Evolutionary conservation across 2,329 filamentous ascomycete species (phyloP).

Genomic region (Camillea tinctor): DNA sequence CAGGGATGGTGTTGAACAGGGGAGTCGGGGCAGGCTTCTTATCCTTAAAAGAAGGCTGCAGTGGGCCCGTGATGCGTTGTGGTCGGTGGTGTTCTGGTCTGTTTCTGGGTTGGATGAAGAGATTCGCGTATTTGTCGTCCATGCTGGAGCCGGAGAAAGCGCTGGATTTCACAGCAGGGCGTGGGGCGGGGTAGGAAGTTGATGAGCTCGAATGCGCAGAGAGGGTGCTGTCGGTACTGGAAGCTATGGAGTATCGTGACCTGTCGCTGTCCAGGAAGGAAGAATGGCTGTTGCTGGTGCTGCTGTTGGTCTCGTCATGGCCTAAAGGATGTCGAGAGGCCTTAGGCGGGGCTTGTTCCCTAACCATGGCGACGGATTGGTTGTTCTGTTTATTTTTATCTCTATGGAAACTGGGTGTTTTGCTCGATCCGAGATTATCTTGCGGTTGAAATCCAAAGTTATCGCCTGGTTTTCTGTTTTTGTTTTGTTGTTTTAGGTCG

Average conservation of each 20-base stretch:
- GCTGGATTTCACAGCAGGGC: constrained; percentile 29
- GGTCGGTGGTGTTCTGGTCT: constrained; percentile 58
- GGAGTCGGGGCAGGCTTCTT: constrained; percentile 46
- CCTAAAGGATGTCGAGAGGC: constrained; percentile 40
- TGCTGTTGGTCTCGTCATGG: constrained; percentile 28
- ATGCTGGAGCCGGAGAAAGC: constrained; percentile 26
- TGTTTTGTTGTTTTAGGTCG: too few species aligned
- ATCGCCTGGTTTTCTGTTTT: constrained; percentile 31
- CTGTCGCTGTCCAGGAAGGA: constrained; percentile 13
- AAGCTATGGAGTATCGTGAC: background rate
- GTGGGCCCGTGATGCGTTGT: constrained; percentile 47
- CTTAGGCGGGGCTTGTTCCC: constrained; percentile 47
- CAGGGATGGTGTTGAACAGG: constrained; percentile 47
- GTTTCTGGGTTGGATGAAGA: constrained; percentile 54
- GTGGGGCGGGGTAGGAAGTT: constrained; percentile 7
- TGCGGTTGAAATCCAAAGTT: constrained; percentile 33
- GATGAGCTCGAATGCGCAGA: constrained; percentile 11
- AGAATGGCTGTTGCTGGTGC: constrained; percentile 1
- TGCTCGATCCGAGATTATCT: constrained; percentile 29
- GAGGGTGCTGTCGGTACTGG: constrained; percentile 3
- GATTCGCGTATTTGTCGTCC: constrained; percentile 53
- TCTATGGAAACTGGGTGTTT: constrained; percentile 20
- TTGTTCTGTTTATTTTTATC: constrained; percentile 9
- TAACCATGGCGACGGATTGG: constrained; percentile 40
- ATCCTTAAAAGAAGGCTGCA: constrained; percentile 46